Percentiles rank a stretch among this genome's conserved stretches.
These are phyloP conservation scores for Thelonectria discophora DNA, from an alignment of 2,329 filamentous ascomycete species.

Conservation along the genomic window DNA sequence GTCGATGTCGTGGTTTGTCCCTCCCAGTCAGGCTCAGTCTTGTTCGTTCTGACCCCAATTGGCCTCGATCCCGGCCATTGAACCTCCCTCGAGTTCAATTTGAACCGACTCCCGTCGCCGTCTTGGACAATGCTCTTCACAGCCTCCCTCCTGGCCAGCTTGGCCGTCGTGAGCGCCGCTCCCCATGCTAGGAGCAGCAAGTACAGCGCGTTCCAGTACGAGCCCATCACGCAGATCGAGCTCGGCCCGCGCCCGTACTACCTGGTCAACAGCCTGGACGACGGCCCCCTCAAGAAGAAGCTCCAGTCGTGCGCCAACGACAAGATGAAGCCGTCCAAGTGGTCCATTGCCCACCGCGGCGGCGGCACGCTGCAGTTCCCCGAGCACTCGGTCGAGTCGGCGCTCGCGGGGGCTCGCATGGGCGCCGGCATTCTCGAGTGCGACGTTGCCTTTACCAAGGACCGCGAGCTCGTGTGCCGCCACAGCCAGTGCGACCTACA, in stretches of 20 bases:
- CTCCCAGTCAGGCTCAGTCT: slow-evolving; percentile 26
- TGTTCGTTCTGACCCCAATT: slow-evolving; percentile 15
- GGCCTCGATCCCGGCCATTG: slow-evolving; percentile 13
- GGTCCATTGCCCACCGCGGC: slow-evolving; percentile 70
- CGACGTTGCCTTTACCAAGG: slow-evolving; percentile 72
- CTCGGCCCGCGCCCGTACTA: slow-evolving; percentile 72
- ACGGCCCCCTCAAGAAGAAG: slow-evolving; percentile 66
- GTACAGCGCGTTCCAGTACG: slow-evolving; percentile 25
- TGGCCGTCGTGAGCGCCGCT: slow-evolving; percentile 43
- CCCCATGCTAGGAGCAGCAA: slow-evolving; percentile 36
- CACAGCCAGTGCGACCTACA: slow-evolving; percentile 74
- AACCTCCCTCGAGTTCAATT: slow-evolving; percentile 18
- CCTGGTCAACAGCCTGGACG: slow-evolving; percentile 70
- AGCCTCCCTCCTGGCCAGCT: slow-evolving; percentile 42
- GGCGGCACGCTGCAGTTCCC: slow-evolving; percentile 70
- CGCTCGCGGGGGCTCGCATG: slow-evolving; percentile 71
- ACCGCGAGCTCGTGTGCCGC: slow-evolving; percentile 72
- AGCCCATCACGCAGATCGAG: slow-evolving; percentile 60
- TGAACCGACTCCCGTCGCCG: not conserved
- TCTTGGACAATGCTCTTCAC: slow-evolving; percentile 47
- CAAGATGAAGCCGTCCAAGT: slow-evolving; percentile 60
- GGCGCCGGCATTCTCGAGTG: slow-evolving; percentile 73
- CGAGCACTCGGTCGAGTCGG: slow-evolving; percentile 68
- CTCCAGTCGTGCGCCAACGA: slow-evolving; percentile 67
- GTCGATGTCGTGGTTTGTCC: not conserved